Percentiles rank a stretch among this genome's conserved stretches.
phyloP scores from a whole-genome alignment of 208 protist genomes.

The Leishmania gerbilli region DNA sequence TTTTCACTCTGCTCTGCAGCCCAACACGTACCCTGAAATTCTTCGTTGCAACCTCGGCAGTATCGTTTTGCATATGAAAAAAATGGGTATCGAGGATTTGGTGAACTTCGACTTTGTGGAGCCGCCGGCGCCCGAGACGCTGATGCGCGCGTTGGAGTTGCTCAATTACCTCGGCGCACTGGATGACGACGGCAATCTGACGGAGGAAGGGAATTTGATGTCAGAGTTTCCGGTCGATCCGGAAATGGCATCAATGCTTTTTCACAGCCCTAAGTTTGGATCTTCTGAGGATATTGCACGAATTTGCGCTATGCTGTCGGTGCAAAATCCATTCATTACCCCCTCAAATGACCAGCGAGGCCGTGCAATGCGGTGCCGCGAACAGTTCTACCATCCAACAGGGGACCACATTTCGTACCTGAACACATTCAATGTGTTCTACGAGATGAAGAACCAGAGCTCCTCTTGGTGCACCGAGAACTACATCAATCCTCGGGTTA shows the following conservation, averaged over 20 bases:
- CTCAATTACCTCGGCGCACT: slow-evolving; percentile 96
- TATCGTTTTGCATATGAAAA: slow-evolving; percentile 97
- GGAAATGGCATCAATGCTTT: slow-evolving; percentile 96
- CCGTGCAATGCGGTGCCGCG: slow-evolving; percentile 64
- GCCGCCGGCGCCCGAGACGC: slow-evolving; percentile 94
- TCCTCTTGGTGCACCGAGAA: slow-evolving; percentile 97
- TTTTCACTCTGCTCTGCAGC: slow-evolving; percentile 94
- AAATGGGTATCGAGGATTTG: slow-evolving; percentile 98
- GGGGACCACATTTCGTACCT: slow-evolving; percentile 98
- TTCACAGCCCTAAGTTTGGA: slow-evolving; percentile 92
- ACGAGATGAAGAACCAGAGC: slow-evolving; percentile 62
- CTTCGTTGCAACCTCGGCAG: slow-evolving; percentile 97
- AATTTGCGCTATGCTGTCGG: slow-evolving; percentile 97
- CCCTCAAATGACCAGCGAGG: slow-evolving; percentile 80
- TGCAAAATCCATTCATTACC: slow-evolving; percentile 80
- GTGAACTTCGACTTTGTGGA: slow-evolving; percentile 99
- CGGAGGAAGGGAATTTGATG: slow-evolving; percentile 94
- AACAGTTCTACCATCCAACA: slow-evolving; percentile 97
- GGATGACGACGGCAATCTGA: slow-evolving; percentile 98
- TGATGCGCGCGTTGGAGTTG: slow-evolving; percentile 95
- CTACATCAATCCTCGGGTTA: slow-evolving; percentile 95
- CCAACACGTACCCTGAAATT: slow-evolving; percentile 97
- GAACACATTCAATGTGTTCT: slow-evolving; percentile 90
- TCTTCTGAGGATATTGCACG: slow-evolving; percentile 97
- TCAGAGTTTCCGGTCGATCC: slow-evolving; percentile 99